These are phyloP conservation scores for Rhodotorula diobovata DNA, from an alignment of 768 basidiomycete genomes.

Conservation along the genomic window DNA sequence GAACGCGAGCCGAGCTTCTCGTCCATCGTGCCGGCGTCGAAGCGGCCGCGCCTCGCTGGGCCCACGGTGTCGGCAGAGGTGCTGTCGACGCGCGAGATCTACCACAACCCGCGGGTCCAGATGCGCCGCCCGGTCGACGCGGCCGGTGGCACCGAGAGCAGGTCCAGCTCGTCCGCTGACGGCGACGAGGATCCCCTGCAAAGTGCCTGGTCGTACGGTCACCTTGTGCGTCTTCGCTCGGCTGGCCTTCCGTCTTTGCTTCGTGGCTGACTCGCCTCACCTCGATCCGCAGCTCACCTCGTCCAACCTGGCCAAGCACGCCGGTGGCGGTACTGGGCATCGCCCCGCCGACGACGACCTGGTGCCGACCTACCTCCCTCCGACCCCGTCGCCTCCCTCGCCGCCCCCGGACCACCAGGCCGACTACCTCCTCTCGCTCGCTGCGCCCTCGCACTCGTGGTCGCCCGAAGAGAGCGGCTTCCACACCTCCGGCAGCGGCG, in stretches of 20 bases:
- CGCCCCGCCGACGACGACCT: neutral
- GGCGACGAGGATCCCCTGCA: neutral
- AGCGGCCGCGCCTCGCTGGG: neutral
- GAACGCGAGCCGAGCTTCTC: neutral
- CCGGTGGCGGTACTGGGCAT: neutral
- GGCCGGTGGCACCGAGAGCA: neutral
- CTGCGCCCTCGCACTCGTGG: conserved; percentile 28
- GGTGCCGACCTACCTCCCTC: neutral
- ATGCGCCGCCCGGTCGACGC: neutral
- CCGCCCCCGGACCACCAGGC: conserved; percentile 28
- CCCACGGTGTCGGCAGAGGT: neutral
- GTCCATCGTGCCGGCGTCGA: neutral
- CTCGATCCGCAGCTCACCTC: conserved; percentile 13
- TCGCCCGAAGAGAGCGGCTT: conserved; percentile 16
- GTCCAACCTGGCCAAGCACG: conserved; percentile 16
- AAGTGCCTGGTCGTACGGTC: neutral
- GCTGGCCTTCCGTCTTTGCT: neutral
- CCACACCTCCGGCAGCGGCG: neutral
- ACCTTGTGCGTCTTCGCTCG: neutral
- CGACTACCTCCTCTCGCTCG: conserved; percentile 37
- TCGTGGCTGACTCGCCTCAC: neutral
- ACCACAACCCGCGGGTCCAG: conserved; percentile 4
- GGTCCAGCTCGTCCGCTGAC: neutral
- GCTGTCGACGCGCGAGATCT: conserved; percentile 6
- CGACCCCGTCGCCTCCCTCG: conserved; percentile 19